Evolutionary conservation across 2,329 filamentous ascomycete species (phyloP).

Genomic region (Colletotrichum musae): DNA sequence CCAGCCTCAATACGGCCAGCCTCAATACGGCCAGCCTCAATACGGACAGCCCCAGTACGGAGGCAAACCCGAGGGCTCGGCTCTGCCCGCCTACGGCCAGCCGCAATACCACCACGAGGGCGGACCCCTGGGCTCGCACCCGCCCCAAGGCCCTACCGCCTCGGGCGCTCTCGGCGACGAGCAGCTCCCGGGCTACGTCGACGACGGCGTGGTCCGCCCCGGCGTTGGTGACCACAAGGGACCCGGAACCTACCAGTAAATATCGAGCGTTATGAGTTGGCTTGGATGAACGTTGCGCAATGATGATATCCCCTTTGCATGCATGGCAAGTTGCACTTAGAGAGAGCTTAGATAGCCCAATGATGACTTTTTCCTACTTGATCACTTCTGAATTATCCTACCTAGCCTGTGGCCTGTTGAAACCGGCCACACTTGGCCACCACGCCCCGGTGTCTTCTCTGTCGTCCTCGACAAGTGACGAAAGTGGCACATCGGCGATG

Average conservation of each 20-base stretch:
- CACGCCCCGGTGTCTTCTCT: not conserved
- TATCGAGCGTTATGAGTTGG: constrained; percentile 1
- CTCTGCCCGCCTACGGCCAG: constrained; percentile 22
- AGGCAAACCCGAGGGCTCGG: constrained; percentile 14
- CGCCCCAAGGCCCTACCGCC: constrained; percentile 23
- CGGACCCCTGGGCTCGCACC: constrained; percentile 38
- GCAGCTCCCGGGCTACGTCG: constrained; percentile 39
- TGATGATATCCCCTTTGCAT: constrained; percentile 26
- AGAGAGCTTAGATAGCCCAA: constrained; percentile 10
- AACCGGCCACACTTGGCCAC: too few relatives aligned
- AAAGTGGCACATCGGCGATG: not conserved
- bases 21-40: constrained; percentile 24
- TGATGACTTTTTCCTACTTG: not conserved
- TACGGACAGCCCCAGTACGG: constrained; percentile 17
- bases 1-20: constrained; percentile 22
- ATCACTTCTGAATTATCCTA: not conserved
- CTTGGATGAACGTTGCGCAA: constrained; percentile 5
- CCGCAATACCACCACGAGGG: constrained; percentile 44
- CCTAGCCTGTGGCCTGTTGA: too few relatives aligned
- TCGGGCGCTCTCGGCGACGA: constrained; percentile 33
- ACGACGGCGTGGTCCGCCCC: constrained; percentile 37
- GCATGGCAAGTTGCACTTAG: constrained; percentile 10
- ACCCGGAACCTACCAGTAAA: constrained; percentile 34
- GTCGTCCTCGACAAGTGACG: not conserved
- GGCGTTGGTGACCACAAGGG: constrained; percentile 41